These are phyloP conservation scores for Aegilops sharonensis DNA, from an alignment of 176 grass and related monocot genomes.

Conservation along the genomic window DNA sequence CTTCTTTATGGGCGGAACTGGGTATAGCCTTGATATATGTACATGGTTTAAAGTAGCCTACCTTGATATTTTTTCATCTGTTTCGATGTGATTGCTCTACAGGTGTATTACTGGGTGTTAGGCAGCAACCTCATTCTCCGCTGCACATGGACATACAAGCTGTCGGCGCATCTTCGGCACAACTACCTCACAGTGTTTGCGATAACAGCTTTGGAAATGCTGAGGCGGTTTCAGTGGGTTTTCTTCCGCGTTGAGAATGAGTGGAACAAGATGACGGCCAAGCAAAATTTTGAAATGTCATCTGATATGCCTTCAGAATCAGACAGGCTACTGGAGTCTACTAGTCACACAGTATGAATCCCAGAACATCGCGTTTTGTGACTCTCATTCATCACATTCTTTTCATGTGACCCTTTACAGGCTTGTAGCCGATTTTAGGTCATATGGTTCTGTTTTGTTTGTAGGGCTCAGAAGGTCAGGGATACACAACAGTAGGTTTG, in stretches of 20 bases:
- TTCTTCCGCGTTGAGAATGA: conserved; percentile 98
- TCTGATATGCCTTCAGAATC: conserved; percentile 59
- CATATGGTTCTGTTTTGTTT: conserved; percentile 28
- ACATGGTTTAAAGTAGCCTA: conserved; percentile 1
- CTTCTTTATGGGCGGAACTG: conserved; percentile 72
- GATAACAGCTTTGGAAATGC: conserved; percentile 79
- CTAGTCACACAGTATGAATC: conserved; percentile 57
- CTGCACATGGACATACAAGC: conserved; percentile 98
- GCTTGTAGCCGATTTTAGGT: conserved; percentile 24
- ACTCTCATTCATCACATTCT: conserved; percentile 41
- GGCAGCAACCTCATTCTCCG: conserved; percentile 86
- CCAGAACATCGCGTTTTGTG: not conserved
- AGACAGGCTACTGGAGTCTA: conserved; percentile 68
- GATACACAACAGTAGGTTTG: conserved; percentile 41
- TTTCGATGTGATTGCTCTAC: conserved; percentile 8
- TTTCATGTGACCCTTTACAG: conserved; percentile 24
- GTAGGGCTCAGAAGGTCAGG: conserved; percentile 43
- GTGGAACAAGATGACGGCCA: conserved; percentile 94
- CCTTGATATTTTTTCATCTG: not conserved
- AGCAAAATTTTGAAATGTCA: conserved; percentile 73
- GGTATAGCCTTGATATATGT: conserved; percentile 49
- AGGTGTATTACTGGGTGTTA: conserved; percentile 92
- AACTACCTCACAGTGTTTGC: conserved; percentile 90
- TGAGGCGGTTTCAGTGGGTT: conserved; percentile 91
- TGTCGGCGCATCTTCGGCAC: conserved; percentile 93